These are phyloP conservation scores for Clarkia xantiana DNA, from an alignment of 345 rosid genomes.

Conservation along the genomic window DNA sequence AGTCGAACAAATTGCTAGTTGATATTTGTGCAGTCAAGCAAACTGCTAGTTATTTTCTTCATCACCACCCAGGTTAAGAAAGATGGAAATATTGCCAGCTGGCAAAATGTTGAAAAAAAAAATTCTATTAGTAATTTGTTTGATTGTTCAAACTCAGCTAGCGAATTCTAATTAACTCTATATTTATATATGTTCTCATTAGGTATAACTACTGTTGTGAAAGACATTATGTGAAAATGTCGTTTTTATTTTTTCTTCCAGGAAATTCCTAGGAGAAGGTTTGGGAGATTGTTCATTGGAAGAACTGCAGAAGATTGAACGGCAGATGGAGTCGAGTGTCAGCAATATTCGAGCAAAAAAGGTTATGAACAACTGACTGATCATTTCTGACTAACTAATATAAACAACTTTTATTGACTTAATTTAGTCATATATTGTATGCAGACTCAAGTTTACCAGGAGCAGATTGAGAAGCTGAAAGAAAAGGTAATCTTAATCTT, in stretches of 20 bases:
- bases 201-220: neutral
- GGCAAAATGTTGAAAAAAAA: too few relatives aligned
- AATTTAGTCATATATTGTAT: neutral
- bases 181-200: neutral
- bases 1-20: too few relatives aligned
- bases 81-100: too few relatives aligned
- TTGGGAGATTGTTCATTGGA: constrained; percentile 21
- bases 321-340: constrained; percentile 26
- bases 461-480: constrained; percentile 45
- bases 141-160: too few relatives aligned
- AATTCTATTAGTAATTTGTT: too few relatives aligned
- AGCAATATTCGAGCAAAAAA: constrained; percentile 21
- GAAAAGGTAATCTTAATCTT: constrained; percentile 35
- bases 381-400: neutral
- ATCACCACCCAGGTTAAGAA: too few relatives aligned
- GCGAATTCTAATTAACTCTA: too few relatives aligned
- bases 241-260: constrained; percentile 1
- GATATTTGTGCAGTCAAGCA: too few relatives aligned
- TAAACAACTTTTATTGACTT: neutral
- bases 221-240: neutral
- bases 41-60: too few relatives aligned
- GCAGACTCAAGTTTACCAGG: constrained; percentile 66
- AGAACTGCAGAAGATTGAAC: constrained; percentile 27
- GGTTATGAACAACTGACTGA: constrained; percentile 6
- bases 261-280: constrained; percentile 29